These are phyloP conservation scores for Bruguiera hainesii DNA, from an alignment of 441 rosid genomes.

Conservation along the genomic window DNA sequence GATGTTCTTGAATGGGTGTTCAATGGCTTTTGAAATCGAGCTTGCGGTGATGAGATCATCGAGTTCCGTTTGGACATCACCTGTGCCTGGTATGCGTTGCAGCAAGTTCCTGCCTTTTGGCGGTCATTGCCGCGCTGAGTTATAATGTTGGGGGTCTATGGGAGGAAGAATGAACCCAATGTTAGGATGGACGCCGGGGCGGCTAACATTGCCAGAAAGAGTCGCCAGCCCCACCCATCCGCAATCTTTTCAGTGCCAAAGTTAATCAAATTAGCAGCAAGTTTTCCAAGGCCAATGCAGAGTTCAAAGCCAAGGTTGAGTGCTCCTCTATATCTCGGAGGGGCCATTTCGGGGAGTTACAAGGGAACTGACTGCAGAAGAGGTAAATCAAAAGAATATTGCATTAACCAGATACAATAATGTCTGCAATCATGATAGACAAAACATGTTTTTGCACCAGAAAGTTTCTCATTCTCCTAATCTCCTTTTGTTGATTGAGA, in stretches of 20 bases:
- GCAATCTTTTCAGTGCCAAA: conserved; percentile 43
- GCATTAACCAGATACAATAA: background rate
- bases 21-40: conserved; percentile 36
- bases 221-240: conserved; percentile 66
- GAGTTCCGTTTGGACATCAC: conserved; percentile 47
- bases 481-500: too few species aligned
- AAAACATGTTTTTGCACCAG: too few species aligned
- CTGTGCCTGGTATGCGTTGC: conserved; percentile 47
- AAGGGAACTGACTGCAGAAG: conserved; percentile 41
- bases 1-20: conserved; percentile 47
- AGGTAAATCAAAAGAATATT: background rate
- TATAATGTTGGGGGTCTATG: conserved; percentile 69
- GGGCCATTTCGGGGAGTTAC: conserved; percentile 75
- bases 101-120: conserved; percentile 36
- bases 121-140: conserved; percentile 36
- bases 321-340: conserved; percentile 79
- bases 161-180: conserved; percentile 59
- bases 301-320: conserved; percentile 73
- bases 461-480: too few species aligned
- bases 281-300: conserved; percentile 60
- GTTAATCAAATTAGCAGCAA: conserved; percentile 60
- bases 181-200: conserved; percentile 71
- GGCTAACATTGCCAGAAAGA: conserved; percentile 61
- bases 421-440: too few species aligned
- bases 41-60: conserved; percentile 48